Base-by-base conservation (phyloP, 306 rosid species). In the Gillenia trifoliata region DNA sequence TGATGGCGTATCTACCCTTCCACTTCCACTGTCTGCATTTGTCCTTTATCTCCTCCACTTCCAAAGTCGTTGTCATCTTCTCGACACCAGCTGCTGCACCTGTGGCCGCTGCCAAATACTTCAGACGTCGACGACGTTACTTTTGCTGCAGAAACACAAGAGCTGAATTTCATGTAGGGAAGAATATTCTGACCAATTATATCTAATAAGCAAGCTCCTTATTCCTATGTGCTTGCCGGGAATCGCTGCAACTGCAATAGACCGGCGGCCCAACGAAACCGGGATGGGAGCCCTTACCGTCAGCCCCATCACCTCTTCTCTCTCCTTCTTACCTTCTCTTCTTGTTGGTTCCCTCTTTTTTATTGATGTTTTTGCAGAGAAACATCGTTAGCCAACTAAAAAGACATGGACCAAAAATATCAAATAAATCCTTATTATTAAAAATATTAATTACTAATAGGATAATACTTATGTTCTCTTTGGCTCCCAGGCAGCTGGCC, bases 1-100 rank as follows among this genome's bases (percentile, higher is more conserved):
- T 87, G 64, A 93, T 89, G 7, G 89, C 82, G 74, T 85, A 89
- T 25, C 80, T 82, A 38, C 86, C 91, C 88, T 86, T 91, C 97
- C 97, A 93, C 19, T 78, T 76, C 98, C 98, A 93, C 71, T 77
- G 88, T 15, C 38, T 70, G 80, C 83, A 85, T 33, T 64, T 87
- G 22, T 83, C 85, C 79, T 85, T 91, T 47, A 93, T 76, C 76
- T 80, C 90, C 73, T 72, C 89, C 73, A 86, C 70, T 25, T 34
- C 80, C 31, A 77, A 4, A 7, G 41, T 7, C 7, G 41, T 36
- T 11, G 41, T 36, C 41, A 11, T 36, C 7, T 8, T 11, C 8
- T 36, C 41, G 41, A 38, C 52, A 64, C 17, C 80, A n/a, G 34
- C 69, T 11, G 75, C 54, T 13, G 6, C 19, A 17, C 54, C 54